Percentiles rank a stretch among this genome's conserved stretches.
These are phyloP conservation scores for Amniculicola lignicola DNA, from an alignment of 495 filamentous ascomycete genomes.

Conservation along the genomic window DNA sequence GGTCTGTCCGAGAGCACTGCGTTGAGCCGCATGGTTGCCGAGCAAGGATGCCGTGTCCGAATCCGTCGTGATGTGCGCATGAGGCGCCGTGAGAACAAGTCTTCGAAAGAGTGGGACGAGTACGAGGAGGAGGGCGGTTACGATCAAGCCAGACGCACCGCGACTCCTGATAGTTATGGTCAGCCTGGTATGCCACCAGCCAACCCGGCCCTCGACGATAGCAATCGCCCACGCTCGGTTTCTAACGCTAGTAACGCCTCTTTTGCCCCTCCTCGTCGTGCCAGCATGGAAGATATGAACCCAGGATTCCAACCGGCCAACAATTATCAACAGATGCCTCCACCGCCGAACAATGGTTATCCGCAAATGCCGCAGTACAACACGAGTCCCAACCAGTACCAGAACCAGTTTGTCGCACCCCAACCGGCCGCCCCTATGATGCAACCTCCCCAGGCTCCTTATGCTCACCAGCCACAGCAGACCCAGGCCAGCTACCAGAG, in stretches of 20 bases:
- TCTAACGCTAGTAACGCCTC: conserved; percentile 62
- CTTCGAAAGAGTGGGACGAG: conserved; percentile 52
- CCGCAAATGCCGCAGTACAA: conserved; percentile 39
- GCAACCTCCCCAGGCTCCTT: conserved; percentile 39
- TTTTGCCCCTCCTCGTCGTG: conserved; percentile 45
- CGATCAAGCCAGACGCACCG: conserved; percentile 53
- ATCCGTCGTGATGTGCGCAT: conserved; percentile 97
- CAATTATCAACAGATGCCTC: conserved; percentile 40
- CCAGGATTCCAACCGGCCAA: conserved; percentile 35
- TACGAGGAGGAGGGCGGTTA: conserved; percentile 64
- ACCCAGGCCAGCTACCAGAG: conserved; percentile 27
- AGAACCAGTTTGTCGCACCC: conserved; percentile 32
- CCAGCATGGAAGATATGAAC: conserved; percentile 46
- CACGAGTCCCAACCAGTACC: conserved; percentile 32
- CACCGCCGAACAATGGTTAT: conserved; percentile 38
- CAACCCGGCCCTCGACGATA: conserved; percentile 38
- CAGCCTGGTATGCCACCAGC: conserved; percentile 48
- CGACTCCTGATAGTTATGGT: conserved; percentile 59
- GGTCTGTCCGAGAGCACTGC: conserved; percentile 86
- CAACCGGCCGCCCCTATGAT: conserved; percentile 33
- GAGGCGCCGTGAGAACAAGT: conserved; percentile 79
- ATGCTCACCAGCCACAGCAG: conserved; percentile 32
- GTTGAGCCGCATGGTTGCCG: conserved; percentile 85
- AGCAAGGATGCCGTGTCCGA: conserved; percentile 95
- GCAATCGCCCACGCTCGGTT: conserved; percentile 65